Evolutionary conservation across 768 basidiomycete genomes (phyloP), one percentile per base, ranked within the genome.

Genomic region (Hortiboletus flavorubellus): DNA sequence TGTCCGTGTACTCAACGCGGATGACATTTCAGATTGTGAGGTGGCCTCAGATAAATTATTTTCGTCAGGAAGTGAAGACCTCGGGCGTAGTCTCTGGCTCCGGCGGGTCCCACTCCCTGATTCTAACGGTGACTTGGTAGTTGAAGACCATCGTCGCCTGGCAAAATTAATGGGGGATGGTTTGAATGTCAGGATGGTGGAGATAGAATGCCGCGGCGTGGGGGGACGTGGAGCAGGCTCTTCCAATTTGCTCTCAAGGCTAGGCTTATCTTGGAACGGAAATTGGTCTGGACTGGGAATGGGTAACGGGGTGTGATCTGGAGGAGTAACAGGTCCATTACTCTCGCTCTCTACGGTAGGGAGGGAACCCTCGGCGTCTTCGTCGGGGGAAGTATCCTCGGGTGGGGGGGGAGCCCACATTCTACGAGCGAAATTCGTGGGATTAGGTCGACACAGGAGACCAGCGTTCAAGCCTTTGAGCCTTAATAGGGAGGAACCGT

Each of bases 131-230:
- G 74, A 73, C 60, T 69, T 70, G 35, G 73, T 64, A 21, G 68
- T 62, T 40, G 76, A 78, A 56, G 73, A 78, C 85, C 85, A 85
- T 54, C 84, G 79, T 50, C 81, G 80, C 61, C 78, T 79, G 8
- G 85, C 84, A 65, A 82, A 85, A 60, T 78, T 77, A 67, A 80
- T 77, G n/a, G 85, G 85, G 37, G 83, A 81, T 15, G 85, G 85
- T 48, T 82, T 83, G 67, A 77, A 80, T 23, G 78, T 80, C 62
- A 84, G 63, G 31, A 79, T 74, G 30, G 73, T 75, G 46, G 76
- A 73, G 66, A 70, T 46, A 43, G 53, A 46, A 58, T 38, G 56
- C 53, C 60, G 64, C 56, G 68, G 68, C 15, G 53, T 67, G 45
- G 66, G 55, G 51, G 41, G 58, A 60, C 59, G 66, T 53, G 60